Conservation (phyloP, 768 basidiomycete species). For the Mycena vulgaris region DNA sequence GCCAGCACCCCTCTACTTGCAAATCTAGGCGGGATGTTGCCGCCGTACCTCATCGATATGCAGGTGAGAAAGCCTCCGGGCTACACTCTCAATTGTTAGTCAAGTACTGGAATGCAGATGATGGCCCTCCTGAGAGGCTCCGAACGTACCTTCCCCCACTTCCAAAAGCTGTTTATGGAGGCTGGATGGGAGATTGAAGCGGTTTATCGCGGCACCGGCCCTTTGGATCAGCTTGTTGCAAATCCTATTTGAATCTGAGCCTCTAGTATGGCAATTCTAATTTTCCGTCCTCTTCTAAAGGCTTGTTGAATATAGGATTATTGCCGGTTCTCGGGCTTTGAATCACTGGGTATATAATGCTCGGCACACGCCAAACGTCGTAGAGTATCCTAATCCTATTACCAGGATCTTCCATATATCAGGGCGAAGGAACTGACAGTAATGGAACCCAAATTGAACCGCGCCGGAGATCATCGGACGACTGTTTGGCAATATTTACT, state of each 20-base stretch:
- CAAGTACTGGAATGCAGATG: slow-evolving; percentile 3
- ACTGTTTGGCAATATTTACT: no score
- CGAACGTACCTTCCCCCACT: slow-evolving; percentile 27
- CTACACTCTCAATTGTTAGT: not conserved
- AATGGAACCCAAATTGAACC: no score
- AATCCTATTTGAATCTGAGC: not conserved
- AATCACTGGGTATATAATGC: no score
- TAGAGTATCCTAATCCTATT: no score
- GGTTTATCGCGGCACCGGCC: not conserved
- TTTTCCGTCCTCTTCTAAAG: no score
- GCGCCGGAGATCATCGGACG: no score
- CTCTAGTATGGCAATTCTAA: no score
- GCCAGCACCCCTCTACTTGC: slow-evolving; percentile 9
- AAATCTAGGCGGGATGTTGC: slow-evolving; percentile 9
- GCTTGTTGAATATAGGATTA: no score
- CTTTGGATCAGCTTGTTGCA: slow-evolving; percentile 14
- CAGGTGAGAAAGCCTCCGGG: slow-evolving; percentile 13
- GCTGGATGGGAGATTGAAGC: slow-evolving; percentile 32
- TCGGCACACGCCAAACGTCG: no score
- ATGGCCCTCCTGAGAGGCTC: slow-evolving; percentile 23
- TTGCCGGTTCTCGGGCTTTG: no score
- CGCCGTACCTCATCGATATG: slow-evolving; percentile 27
- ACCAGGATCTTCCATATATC: no score
- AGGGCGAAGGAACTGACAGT: no score
- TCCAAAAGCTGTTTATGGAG: not conserved